Percentiles rank a stretch among this genome's conserved stretches.
Evolutionary conservation across 257 asterid species (phyloP).

Genomic region (Eucommia ulmoides): DNA sequence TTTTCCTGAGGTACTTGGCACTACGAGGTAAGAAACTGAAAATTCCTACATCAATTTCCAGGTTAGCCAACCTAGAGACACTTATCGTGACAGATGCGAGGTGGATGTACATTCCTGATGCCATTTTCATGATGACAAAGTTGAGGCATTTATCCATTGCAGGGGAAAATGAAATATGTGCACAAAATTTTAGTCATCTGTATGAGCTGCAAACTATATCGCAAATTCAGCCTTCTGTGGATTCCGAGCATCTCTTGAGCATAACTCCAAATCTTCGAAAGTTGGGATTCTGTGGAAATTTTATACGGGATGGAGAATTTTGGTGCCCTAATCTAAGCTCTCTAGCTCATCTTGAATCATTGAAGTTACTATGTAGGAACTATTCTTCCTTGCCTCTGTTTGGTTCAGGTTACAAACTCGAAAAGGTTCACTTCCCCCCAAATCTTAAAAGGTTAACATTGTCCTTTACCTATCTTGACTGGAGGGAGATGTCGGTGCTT

Average conservation of each 20-base stretch:
- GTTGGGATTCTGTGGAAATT: not conserved
- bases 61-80: constrained; percentile 15
- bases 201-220: constrained; percentile 9
- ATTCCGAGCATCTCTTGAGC: not conserved
- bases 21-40: not conserved
- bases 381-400: no score
- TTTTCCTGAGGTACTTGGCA: constrained; percentile 12
- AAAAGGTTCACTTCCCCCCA: not conserved
- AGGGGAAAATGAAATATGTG: not conserved
- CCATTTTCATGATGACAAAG: constrained; percentile 8
- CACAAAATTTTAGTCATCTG: not conserved
- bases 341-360: constrained; percentile 9
- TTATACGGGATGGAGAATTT: not conserved
- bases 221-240: not conserved
- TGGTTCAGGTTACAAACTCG: no score
- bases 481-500: not conserved
- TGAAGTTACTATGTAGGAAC: no score
- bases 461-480: not conserved
- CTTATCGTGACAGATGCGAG: constrained; percentile 5
- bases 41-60: constrained; percentile 1
- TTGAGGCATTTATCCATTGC: constrained; percentile 7
- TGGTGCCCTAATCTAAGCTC: not conserved
- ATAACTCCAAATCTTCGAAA: not conserved
- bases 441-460: constrained; percentile 13
- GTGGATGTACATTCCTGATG: not conserved